A percentile compares a stretch with the other conserved stretches of the same genome.
phyloP scores from a whole-genome alignment of 176 grass and related monocot genomes.

The Oryza officinalis region DNA sequence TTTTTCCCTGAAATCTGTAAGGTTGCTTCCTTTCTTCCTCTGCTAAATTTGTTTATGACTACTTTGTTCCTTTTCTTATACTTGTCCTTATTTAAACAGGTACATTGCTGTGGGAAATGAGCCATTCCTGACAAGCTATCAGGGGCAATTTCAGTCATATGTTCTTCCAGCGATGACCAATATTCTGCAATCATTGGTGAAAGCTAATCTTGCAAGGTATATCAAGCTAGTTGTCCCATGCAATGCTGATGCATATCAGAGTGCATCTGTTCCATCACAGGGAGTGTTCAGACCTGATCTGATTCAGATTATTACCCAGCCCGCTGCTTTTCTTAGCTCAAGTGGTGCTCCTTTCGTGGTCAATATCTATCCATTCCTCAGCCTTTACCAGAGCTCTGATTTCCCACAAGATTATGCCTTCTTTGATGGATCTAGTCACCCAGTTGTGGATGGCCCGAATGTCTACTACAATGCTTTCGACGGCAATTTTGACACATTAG shows the following conservation, averaged over 20 bases:
- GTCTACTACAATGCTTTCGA: conserved; percentile 95
- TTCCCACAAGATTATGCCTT: conserved; percentile 99
- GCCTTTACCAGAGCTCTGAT: conserved; percentile 82
- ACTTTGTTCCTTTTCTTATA: neutral
- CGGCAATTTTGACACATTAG: conserved; percentile 88
- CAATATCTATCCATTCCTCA: conserved; percentile 96
- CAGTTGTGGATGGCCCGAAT: conserved; percentile 81
- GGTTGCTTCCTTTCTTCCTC: neutral
- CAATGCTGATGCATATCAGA: conserved; percentile 90
- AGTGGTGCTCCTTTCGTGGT: conserved; percentile 88
- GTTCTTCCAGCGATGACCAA: conserved; percentile 76
- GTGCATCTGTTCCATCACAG: conserved; percentile 73
- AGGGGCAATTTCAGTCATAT: conserved; percentile 67
- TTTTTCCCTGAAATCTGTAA: neutral
- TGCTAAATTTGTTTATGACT: neutral
- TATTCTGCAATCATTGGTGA: conserved; percentile 82
- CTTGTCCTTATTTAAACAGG: conserved; percentile 42
- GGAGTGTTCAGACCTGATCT: conserved; percentile 81
- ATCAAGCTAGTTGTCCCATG: conserved; percentile 89
- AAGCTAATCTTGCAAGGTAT: conserved; percentile 80
- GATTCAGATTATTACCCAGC: conserved; percentile 86
- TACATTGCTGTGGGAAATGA: conserved; percentile 96
- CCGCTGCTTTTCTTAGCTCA: conserved; percentile 70
- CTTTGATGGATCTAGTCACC: conserved; percentile 90
- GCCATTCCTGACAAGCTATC: conserved; percentile 90